Evolutionary conservation across 2,329 filamentous ascomycete genomes (phyloP), one percentile per base, ranked within the genome.

Genomic region (Capronia americana): DNA sequence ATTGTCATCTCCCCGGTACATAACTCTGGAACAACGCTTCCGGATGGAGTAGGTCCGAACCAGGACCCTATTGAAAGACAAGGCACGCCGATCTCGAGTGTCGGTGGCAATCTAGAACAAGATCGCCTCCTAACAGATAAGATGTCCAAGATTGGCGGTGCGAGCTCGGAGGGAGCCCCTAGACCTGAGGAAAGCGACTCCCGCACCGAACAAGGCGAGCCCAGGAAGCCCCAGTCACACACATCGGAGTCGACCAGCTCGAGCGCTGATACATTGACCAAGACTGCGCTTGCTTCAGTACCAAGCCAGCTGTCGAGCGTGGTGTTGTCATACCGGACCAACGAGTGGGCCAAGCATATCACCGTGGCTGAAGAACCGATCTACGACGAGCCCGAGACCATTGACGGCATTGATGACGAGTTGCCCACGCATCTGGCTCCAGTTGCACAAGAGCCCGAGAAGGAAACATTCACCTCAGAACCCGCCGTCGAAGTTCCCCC

Each of bases 321-420:
- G 8, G 90, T 93, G 1, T 82, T 92, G 76, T 91, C 90, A 0
- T 96, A 95, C 75, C 87, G 94, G 64, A 97, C 93, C 1, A 96
- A 96, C 70, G 94, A 98, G 79, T 98, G 94, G 94, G 92, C 93
- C 0, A 97, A 97, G 77, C 92, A 97, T 76, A 83, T 97, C 11
- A 88, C 88, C 69, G 81, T 86, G 50, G 93, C 94, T 6, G 93
- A 97, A 17, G 80, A 82, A 4, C 92, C 92, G 1, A 85, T 88
- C 56, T 77, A 85, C 0, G 89, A 92, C 7, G 85, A 87, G 1
- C 76, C 91, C 12, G 81, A 85, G 26, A 74, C 87, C 3, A 70
- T 83, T 75, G 74, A 84, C 69, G 77, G 60, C n/a, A 51, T 60
- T 57, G 69, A 70, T 20, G 56, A 66, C 12, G 69, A 72, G 54